phyloP scores from a whole-genome alignment of 495 filamentous ascomycete species.

The Cercophora newfieldiana region DNA sequence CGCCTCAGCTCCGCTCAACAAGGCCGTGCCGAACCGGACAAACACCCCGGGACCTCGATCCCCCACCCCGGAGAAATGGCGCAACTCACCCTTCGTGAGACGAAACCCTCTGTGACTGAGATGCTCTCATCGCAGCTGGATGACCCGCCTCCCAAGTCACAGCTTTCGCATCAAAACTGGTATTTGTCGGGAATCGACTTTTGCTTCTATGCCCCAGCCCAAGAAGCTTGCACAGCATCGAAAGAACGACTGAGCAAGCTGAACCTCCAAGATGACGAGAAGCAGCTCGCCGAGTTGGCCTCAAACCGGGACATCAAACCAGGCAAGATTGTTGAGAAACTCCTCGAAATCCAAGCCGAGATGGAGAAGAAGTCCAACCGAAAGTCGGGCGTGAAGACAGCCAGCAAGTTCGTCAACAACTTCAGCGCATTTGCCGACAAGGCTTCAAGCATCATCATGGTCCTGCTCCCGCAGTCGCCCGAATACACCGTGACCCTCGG shows the following conservation, averaged over 20 bases:
- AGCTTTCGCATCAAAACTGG: slow-evolving; percentile 9
- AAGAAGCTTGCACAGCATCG: slow-evolving; percentile 11
- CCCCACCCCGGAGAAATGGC: neutral
- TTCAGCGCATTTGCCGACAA: slow-evolving; percentile 10
- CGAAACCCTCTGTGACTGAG: neutral
- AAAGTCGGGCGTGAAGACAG: neutral
- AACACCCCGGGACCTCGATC: neutral
- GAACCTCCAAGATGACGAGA: slow-evolving; percentile 13
- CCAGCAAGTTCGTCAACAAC: slow-evolving; percentile 7
- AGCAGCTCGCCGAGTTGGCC: neutral
- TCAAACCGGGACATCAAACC: slow-evolving; percentile 3
- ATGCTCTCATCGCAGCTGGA: neutral
- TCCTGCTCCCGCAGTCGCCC: slow-evolving; percentile 10
- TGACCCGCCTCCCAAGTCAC: neutral
- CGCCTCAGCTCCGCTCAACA: neutral
- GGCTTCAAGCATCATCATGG: slow-evolving; percentile 7
- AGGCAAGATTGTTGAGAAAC: slow-evolving; percentile 10
- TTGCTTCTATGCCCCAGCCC: slow-evolving; percentile 15
- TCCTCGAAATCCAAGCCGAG: slow-evolving; percentile 9
- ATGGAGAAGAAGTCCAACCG: slow-evolving; percentile 1
- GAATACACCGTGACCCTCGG: slow-evolving; percentile 17
- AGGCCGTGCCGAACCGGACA: neutral
- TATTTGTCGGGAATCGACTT: slow-evolving; percentile 12
- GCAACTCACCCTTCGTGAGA: neutral
- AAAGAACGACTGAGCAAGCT: slow-evolving; percentile 16